phyloP scores from a whole-genome alignment of 345 rosid species.

The Alliaria petiolata region DNA sequence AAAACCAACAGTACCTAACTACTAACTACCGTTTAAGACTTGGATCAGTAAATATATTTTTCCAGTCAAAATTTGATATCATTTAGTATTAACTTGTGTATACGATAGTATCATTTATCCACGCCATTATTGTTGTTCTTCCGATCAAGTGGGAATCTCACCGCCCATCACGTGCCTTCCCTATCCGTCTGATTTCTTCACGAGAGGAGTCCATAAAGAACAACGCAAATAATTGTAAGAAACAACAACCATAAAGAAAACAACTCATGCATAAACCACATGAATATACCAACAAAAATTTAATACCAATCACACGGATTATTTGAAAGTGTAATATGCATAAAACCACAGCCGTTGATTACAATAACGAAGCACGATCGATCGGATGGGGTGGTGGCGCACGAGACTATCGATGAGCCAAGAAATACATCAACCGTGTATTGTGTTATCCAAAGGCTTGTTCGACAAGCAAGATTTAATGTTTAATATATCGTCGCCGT shows the following conservation, averaged over 20 bases:
- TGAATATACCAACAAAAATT: neutral
- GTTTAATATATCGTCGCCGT: neutral
- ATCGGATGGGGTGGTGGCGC: no score
- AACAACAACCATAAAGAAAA: neutral
- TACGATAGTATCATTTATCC: neutral
- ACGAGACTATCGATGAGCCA: neutral
- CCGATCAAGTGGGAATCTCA: conserved; percentile 14
- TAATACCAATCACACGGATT: neutral
- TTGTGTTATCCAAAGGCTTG: neutral
- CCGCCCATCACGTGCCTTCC: conserved; percentile 2
- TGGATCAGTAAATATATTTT: neutral
- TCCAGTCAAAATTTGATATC: neutral
- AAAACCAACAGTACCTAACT: neutral
- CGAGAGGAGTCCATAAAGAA: conserved; percentile 5
- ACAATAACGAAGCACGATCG: neutral
- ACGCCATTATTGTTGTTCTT: neutral
- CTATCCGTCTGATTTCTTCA: neutral
- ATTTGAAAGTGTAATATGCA: neutral
- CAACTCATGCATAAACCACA: neutral
- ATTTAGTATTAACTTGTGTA: neutral
- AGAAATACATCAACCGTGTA: neutral
- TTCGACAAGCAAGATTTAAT: no score
- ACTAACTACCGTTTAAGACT: neutral
- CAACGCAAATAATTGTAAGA: neutral
- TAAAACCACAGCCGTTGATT: neutral